These are phyloP conservation scores for Dryadomyces sulphureus DNA, from an alignment of 2,329 filamentous ascomycete genomes.

Conservation along the genomic window DNA sequence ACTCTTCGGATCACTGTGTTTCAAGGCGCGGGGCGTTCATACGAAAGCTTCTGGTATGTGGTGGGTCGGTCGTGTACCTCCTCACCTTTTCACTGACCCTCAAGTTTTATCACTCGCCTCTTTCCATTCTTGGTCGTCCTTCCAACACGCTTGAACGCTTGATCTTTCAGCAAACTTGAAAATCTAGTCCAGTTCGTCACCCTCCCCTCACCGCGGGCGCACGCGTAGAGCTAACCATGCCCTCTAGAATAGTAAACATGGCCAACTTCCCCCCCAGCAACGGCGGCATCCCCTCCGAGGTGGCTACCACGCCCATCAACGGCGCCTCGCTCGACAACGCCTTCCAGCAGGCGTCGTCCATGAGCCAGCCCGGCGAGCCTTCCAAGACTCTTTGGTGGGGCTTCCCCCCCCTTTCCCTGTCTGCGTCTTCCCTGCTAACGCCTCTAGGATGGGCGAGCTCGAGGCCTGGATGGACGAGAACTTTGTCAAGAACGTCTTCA, in stretches of 20 bases:
- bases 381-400: conserved; percentile 44
- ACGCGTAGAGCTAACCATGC: neutral
- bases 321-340: conserved; percentile 13
- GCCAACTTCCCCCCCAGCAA: conserved; percentile 10
- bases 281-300: conserved; percentile 11
- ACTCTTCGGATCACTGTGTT: conserved; percentile 4
- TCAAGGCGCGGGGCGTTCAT: conserved; percentile 6
- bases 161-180: neutral
- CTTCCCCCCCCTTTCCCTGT: too few relatives aligned
- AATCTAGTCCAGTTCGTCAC: neutral
- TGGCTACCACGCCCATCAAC: conserved; percentile 15
- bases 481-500: conserved; percentile 88
- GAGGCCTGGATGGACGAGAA: conserved; percentile 99
- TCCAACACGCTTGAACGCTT: neutral
- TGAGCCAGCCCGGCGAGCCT: conserved; percentile 23
- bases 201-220: too few relatives aligned
- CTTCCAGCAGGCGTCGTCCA: conserved; percentile 11
- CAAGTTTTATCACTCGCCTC: conserved; percentile 1
- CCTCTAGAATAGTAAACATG: conserved; percentile 6
- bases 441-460: conserved; percentile 86
- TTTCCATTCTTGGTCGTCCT: neutral
- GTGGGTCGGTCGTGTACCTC: too few relatives aligned
- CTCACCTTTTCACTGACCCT: too few relatives aligned
- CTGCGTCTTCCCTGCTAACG: conserved; percentile 4
- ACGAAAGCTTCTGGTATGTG: too few relatives aligned